Evolutionary conservation across 345 rosid species (phyloP).

Genomic region (Citrus hindsii): DNA sequence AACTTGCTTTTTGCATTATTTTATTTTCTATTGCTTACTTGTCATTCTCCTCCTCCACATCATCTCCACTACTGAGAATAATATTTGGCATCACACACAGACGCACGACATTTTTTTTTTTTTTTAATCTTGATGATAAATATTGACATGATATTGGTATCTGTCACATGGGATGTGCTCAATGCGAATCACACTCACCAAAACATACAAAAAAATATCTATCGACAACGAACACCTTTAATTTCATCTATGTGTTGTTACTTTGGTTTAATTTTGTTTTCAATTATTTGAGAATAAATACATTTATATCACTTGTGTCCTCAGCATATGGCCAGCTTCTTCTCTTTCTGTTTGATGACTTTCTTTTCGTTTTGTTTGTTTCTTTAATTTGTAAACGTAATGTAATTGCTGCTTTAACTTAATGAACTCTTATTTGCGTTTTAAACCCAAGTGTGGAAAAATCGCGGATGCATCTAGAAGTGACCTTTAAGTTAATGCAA

Average conservation of each 20-base stretch:
- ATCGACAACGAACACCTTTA: neutral
- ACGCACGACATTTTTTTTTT: too few species aligned
- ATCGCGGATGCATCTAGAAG: neutral
- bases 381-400: neutral
- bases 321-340: neutral
- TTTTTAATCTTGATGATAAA: too few species aligned
- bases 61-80: slow-evolving; percentile 8
- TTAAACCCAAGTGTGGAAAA: neutral
- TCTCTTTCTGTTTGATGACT: neutral
- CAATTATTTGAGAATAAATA: too few species aligned
- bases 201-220: neutral
- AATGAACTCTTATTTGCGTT: neutral
- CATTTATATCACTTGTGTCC: neutral
- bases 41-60: slow-evolving; percentile 13
- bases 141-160: neutral
- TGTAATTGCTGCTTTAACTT: neutral
- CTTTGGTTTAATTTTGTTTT: neutral
- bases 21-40: neutral
- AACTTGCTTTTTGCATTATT: neutral
- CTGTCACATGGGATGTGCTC: slow-evolving; percentile 9
- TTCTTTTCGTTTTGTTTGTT: neutral
- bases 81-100: neutral
- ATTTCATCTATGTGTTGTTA: neutral
- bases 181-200: slow-evolving; percentile 6
- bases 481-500: neutral